phyloP scores from a whole-genome alignment of 352 stramenopile species.

The Phytopythium boreale region DNA sequence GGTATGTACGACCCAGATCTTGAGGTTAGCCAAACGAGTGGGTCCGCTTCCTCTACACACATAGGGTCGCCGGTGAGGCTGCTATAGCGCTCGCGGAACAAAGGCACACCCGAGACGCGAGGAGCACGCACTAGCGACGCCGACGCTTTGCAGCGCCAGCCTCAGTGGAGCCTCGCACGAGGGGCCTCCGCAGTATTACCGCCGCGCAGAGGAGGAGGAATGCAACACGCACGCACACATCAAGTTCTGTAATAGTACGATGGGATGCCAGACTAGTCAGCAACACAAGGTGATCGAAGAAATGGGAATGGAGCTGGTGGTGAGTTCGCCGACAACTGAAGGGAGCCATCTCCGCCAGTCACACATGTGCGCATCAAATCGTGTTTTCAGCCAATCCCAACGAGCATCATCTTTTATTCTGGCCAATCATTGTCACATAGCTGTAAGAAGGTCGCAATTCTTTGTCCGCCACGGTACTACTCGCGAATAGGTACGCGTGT shows the following conservation, averaged over 20 bases:
- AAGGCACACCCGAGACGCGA: conserved; percentile 20
- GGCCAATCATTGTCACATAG: neutral
- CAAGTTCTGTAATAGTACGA: neutral
- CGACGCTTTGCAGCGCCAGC: conserved; percentile 25
- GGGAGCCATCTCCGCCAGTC: neutral
- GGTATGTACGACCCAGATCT: conserved; percentile 75
- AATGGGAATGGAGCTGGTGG: too few relatives aligned
- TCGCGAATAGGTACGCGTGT: neutral
- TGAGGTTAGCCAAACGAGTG: conserved; percentile 62
- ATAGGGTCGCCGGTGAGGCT: conserved; percentile 48
- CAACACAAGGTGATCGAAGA: neutral
- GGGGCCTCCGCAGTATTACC: conserved; percentile 12
- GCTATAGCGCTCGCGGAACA: conserved; percentile 48
- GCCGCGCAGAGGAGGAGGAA: conserved; percentile 7
- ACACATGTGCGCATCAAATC: neutral
- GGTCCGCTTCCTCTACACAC: conserved; percentile 79
- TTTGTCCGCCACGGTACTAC: conserved; percentile 1
- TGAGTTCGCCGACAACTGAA: neutral
- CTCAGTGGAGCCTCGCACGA: conserved; percentile 1
- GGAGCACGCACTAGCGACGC: conserved; percentile 18
- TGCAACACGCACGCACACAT: conserved; percentile 9
- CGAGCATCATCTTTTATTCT: neutral
- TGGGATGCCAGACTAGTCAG: neutral
- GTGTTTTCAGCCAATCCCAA: neutral
- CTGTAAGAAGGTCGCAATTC: neutral